These are phyloP conservation scores for Aspergillus egyptiacus DNA, from an alignment of 495 filamentous ascomycete genomes.

Conservation along the genomic window DNA sequence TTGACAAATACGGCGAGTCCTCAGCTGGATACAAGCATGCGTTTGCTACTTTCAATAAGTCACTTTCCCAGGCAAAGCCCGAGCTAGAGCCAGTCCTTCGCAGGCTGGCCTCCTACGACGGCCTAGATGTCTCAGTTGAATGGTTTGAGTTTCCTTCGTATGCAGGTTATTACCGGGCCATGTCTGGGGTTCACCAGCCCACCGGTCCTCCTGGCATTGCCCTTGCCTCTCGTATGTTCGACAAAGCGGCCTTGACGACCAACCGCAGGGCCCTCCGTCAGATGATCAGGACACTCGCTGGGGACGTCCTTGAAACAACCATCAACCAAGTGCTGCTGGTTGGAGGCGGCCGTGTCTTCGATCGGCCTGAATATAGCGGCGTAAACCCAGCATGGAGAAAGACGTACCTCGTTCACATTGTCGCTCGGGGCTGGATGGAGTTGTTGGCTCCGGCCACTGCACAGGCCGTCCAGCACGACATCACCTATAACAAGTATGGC, in stretches of 20 bases:
- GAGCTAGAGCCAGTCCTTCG: conserved; percentile 20
- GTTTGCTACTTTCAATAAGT: conserved; percentile 25
- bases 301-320: conserved; percentile 21
- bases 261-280: conserved; percentile 16
- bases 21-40: conserved; percentile 31
- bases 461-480: conserved; percentile 34
- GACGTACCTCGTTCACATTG: conserved; percentile 34
- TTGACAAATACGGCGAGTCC: conserved; percentile 20
- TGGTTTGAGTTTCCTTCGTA: conserved; percentile 32
- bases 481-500: conserved; percentile 47
- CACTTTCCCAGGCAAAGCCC: conserved; percentile 17
- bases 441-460: conserved; percentile 31
- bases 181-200: conserved; percentile 24
- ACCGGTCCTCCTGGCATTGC: conserved; percentile 18
- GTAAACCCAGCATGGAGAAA: conserved; percentile 43
- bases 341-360: conserved; percentile 33
- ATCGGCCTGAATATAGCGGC: conserved; percentile 24
- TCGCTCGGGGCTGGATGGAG: conserved; percentile 29
- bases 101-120: conserved; percentile 16
- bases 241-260: conserved; percentile 24
- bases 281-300: conserved; percentile 28
- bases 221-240: conserved; percentile 35
- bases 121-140: background rate
- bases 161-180: conserved; percentile 26
- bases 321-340: conserved; percentile 29